These are phyloP conservation scores for Lachancea meyersii DNA, from an alignment of 805 yeast species.

Conservation along the genomic window DNA sequence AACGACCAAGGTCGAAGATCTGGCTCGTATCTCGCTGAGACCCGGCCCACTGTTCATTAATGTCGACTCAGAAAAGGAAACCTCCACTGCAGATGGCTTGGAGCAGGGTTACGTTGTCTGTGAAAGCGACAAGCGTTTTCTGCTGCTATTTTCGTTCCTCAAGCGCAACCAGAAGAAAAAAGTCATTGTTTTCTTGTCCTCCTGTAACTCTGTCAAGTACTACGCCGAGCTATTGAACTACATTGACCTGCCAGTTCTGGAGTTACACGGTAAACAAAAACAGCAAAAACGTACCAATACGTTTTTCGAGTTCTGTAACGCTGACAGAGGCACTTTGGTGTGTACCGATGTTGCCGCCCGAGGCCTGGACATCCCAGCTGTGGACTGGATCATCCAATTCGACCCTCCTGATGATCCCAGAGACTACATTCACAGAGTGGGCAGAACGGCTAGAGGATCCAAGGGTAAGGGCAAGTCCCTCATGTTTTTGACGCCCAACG, in stretches of 20 bases:
- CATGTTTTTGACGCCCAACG: slow-evolving; percentile 92
- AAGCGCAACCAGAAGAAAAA: slow-evolving; percentile 90
- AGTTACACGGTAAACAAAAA: slow-evolving; percentile 95
- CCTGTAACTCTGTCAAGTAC: slow-evolving; percentile 95
- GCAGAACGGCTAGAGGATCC: slow-evolving; percentile 96
- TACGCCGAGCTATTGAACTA: slow-evolving; percentile 92
- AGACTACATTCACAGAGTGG: slow-evolving; percentile 97
- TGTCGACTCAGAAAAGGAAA: slow-evolving; percentile 76
- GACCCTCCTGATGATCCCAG: slow-evolving; percentile 99
- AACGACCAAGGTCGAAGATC: slow-evolving; percentile 96
- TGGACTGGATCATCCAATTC: slow-evolving; percentile 98
- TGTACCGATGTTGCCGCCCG: slow-evolving; percentile 99
- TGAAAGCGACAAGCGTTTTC: slow-evolving; percentile 90
- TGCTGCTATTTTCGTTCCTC: slow-evolving; percentile 83
- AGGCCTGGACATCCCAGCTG: slow-evolving; percentile 97
- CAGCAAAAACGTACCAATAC: slow-evolving; percentile 98
- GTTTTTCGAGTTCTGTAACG: slow-evolving; percentile 95
- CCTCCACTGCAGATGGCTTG: slow-evolving; percentile 91
- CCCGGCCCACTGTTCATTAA: slow-evolving; percentile 92
- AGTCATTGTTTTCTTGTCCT: slow-evolving; percentile 88
- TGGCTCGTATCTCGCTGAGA: slow-evolving; percentile 92
- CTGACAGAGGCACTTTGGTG: slow-evolving; percentile 84
- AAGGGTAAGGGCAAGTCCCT: slow-evolving; percentile 86
- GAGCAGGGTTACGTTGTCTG: slow-evolving; percentile 99
- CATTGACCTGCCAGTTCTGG: slow-evolving; percentile 94